Conservation (phyloP, 495 filamentous ascomycete genomes). For the Parathielavia hyrcaniae region DNA sequence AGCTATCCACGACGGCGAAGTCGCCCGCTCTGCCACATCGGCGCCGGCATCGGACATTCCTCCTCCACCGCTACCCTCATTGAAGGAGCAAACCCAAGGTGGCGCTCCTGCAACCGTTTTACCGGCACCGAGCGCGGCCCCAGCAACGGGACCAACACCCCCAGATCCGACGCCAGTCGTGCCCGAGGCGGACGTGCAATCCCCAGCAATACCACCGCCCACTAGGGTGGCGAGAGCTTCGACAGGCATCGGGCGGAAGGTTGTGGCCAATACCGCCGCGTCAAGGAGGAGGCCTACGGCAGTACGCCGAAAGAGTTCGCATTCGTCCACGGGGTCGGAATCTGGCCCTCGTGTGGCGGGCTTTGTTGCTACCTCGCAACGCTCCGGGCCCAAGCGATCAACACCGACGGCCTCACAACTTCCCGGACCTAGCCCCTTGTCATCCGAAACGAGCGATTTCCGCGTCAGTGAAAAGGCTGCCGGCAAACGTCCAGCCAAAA, state of each 20-base stretch:
- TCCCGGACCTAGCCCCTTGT: not conserved
- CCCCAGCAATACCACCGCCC: slow-evolving; percentile 10
- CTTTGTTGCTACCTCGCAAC: slow-evolving; percentile 11
- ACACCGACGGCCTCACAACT: not conserved
- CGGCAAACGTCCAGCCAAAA: slow-evolving; percentile 33
- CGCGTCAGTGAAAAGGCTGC: slow-evolving; percentile 33
- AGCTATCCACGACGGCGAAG: slow-evolving; percentile 21
- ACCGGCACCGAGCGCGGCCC: not conserved
- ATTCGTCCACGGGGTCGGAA: slow-evolving; percentile 34
- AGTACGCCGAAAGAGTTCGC: slow-evolving; percentile 38
- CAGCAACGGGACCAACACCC: not conserved
- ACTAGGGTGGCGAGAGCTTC: slow-evolving; percentile 23
- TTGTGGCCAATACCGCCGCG: slow-evolving; percentile 34
- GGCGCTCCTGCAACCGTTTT: not conserved
- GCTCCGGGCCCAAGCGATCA: not conserved
- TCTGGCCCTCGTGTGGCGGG: slow-evolving; percentile 21
- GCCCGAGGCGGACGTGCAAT: slow-evolving; percentile 20
- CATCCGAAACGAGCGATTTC: not conserved
- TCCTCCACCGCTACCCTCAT: slow-evolving; percentile 22
- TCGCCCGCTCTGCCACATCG: slow-evolving; percentile 20
- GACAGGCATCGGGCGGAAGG: slow-evolving; percentile 29
- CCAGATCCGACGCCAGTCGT: not conserved
- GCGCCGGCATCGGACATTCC: slow-evolving; percentile 20
- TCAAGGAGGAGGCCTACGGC: slow-evolving; percentile 36
- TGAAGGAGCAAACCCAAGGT: slow-evolving; percentile 1